Percentiles rank a stretch among this genome's conserved stretches.
phyloP scores from a whole-genome alignment of 495 filamentous ascomycete genomes.

The Mytilinidion resinicola region DNA sequence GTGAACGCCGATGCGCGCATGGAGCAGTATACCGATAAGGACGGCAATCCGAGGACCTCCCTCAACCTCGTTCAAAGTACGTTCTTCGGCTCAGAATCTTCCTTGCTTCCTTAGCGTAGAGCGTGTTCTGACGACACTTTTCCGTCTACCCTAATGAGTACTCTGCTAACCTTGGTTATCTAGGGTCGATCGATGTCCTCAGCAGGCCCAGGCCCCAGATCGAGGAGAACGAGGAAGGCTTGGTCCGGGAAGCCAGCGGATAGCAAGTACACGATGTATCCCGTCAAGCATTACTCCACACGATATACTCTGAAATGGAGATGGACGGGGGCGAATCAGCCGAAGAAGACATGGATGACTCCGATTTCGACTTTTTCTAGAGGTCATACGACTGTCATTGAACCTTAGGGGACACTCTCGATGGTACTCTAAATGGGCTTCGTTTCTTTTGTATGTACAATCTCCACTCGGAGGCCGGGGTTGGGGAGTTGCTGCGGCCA shows the following conservation, averaged over 20 bases:
- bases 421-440: conserved; percentile 6
- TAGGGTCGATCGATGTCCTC: conserved; percentile 58
- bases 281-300: neutral
- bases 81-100: conserved; percentile 28
- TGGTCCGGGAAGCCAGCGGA: conserved; percentile 17
- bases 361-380: too few relatives aligned
- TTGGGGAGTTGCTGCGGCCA: neutral
- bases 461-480: conserved; percentile 13
- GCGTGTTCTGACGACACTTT: neutral
- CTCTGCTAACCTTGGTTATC: conserved; percentile 8
- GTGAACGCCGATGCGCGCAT: conserved; percentile 68
- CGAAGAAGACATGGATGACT: too few relatives aligned
- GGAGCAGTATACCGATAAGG: conserved; percentile 52
- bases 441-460: conserved; percentile 9
- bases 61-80: conserved; percentile 70
- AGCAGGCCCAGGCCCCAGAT: conserved; percentile 33
- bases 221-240: conserved; percentile 23
- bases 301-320: too few relatives aligned
- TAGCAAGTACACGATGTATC: neutral
- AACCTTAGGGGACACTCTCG: too few relatives aligned
- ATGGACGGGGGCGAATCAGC: too few relatives aligned
- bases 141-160: neutral
- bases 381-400: too few relatives aligned
- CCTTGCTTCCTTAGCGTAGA: too few relatives aligned
- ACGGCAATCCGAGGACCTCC: conserved; percentile 51